Evolutionary conservation across 352 stramenopile genomes (phyloP), one percentile per base, ranked within the genome.

Genomic region (Pythium grandisporangium): DNA sequence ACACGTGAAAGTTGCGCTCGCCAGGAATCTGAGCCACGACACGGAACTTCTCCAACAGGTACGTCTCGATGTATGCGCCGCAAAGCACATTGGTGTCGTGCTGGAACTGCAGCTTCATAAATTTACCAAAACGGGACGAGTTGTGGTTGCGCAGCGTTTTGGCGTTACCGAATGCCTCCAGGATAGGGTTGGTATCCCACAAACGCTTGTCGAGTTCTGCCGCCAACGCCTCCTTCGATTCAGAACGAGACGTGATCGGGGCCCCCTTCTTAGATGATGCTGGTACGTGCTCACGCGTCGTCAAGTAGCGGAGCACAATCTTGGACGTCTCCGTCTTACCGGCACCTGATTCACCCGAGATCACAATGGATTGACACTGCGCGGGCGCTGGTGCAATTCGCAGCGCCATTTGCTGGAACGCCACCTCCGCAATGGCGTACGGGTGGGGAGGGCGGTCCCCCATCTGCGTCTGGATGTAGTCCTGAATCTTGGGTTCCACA

Each of bases 1-100:
- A 93, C 44, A 96, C 86, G 56, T 95, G 84, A 53, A 93, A 95
- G 58, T 95, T 96, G 33, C 83, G 79, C 33, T 95, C 84, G 30
- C 76, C 81, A 0, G 71, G 72, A 36, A 88, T 89, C 53, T 94
- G 83, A 37, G 70, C 71, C 14, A 93, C 78, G 10, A 96, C 79
- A 30, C 86, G 79, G 45, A 91, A 95, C 52, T 91, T 94, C 61
- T 94, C 81, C 7, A 94, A 68, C 55, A 94, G 48, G 43, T 94
- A 94, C 60, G 78, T 94, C 59, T 94, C 78, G 41, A 92, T 83
- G 56, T 83, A 90, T 11, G 78, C 81, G 20, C 81, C 81, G 6
- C 51, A 67, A 27, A 94, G 73, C 34, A 73, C 74, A 55, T 85
- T 82, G 21, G 59, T 70, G 29, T 75, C 58, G 1, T 72, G 69